Evolutionary conservation across 2,329 filamentous ascomycete genomes (phyloP).

Genomic region (Cytospora leucostoma): DNA sequence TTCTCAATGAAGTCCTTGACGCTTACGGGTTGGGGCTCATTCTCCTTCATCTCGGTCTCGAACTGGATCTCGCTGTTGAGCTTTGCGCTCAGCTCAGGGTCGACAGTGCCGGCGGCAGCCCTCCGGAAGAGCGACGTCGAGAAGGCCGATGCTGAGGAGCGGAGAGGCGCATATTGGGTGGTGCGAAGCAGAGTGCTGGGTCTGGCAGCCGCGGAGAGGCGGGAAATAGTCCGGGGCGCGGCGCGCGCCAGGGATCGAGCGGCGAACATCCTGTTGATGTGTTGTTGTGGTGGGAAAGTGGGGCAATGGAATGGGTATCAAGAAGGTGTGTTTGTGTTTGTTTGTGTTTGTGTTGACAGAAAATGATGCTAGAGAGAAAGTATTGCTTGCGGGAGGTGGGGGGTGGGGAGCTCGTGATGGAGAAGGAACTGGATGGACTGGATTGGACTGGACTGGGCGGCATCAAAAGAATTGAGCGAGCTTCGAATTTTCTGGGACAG

Average conservation of each 20-base stretch:
- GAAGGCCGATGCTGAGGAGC: conserved; percentile 50
- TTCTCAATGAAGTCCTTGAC: conserved; percentile 88
- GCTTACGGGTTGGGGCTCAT: conserved; percentile 70
- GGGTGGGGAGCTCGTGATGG: conserved; percentile 12
- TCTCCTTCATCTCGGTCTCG: conserved; percentile 77
- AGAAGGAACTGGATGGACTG: conserved; percentile 15
- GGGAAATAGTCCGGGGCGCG: conserved; percentile 64
- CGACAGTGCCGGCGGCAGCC: conserved; percentile 53
- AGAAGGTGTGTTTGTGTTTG: conserved; percentile 20
- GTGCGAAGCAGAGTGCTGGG: conserved; percentile 52
- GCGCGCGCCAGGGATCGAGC: conserved; percentile 66
- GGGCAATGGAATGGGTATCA: conserved; percentile 28
- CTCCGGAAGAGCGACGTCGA: conserved; percentile 50
- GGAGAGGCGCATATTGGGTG: conserved; percentile 43
- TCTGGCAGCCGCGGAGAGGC: conserved; percentile 54
- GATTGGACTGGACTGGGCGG: background rate
- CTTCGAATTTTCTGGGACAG: background rate
- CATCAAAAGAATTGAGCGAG: background rate
- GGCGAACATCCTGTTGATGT: conserved; percentile 63
- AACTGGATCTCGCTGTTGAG: conserved; percentile 76
- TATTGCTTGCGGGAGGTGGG: conserved; percentile 19
- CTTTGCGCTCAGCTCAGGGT: conserved; percentile 83
- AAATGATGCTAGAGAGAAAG: background rate
- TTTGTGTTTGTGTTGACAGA: background rate
- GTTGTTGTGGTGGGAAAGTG: conserved; percentile 14